phyloP scores from a whole-genome alignment of 371 early-diverging fungal species.

The Fennellomyces sp. region DNA sequence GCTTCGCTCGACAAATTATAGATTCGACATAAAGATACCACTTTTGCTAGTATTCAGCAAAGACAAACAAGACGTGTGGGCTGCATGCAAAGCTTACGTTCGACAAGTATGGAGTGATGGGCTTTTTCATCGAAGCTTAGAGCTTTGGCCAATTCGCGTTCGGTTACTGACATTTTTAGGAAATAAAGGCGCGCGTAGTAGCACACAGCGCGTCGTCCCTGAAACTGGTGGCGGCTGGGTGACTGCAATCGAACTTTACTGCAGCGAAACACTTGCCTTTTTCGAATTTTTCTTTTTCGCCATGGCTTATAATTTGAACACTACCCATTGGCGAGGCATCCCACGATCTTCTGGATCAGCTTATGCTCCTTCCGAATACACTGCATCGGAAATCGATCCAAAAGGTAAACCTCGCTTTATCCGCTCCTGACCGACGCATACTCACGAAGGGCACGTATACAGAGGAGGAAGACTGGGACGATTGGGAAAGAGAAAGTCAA shows the following conservation, averaged over 20 bases:
- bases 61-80: neutral
- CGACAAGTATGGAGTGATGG: neutral
- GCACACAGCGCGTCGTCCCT: too few species aligned
- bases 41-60: neutral
- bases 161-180: too few species aligned
- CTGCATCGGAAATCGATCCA: slow-evolving; percentile 40
- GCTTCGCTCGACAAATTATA: slow-evolving; percentile 38
- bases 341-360: slow-evolving; percentile 4
- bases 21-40: slow-evolving; percentile 34
- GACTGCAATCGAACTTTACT: too few species aligned
- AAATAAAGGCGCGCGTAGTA: too few species aligned
- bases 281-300: neutral
- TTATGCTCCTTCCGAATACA: slow-evolving; percentile 32
- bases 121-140: neutral
- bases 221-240: too few species aligned
- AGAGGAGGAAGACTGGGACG: slow-evolving; percentile 12
- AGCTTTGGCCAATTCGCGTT: neutral
- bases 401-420: slow-evolving; percentile 22
- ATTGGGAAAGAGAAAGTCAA: slow-evolving; percentile 82
- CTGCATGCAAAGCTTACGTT: slow-evolving; percentile 3
- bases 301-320: slow-evolving; percentile 11
- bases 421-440: neutral
- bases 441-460: too few species aligned
- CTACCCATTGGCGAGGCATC: slow-evolving; percentile 3
- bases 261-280: neutral